Percentiles rank a stretch among this genome's conserved stretches.
phyloP scores from a whole-genome alignment of 345 rosid genomes.

The Corymbia maculata region DNA sequence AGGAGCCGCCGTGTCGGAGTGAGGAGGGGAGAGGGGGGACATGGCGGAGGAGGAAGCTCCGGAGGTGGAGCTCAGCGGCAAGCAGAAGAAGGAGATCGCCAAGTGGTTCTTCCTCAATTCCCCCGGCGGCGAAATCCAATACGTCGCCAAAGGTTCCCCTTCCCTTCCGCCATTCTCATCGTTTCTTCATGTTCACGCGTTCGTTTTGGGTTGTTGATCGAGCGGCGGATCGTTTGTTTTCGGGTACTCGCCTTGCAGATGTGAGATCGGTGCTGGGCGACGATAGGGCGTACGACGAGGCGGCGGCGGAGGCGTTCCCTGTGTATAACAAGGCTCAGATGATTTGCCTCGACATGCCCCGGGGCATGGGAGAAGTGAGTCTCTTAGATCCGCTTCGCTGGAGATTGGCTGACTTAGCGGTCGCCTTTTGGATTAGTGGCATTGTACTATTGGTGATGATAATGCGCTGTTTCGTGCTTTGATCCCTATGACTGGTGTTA shows the following conservation, averaged over 20 bases:
- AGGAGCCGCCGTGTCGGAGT: not conserved
- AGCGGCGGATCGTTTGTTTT: not conserved
- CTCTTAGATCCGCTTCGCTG: not conserved
- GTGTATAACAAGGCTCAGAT: slow-evolving; percentile 79
- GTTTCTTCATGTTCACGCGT: not conserved
- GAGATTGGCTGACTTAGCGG: not conserved
- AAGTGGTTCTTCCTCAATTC: slow-evolving; percentile 98
- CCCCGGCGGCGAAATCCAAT: slow-evolving; percentile 96
- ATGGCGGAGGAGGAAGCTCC: slow-evolving; percentile 50
- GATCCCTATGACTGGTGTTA: not conserved
- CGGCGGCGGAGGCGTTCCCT: slow-evolving; percentile 83
- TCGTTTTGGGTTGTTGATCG: not conserved
- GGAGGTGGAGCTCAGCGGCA: slow-evolving; percentile 38
- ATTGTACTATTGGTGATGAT: not conserved
- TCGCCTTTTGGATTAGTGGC: not conserved
- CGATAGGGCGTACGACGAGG: slow-evolving; percentile 57
- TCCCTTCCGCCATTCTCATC: not conserved
- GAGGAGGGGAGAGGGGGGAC: not conserved
- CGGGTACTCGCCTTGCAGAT: slow-evolving; percentile 27
- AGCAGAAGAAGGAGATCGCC: slow-evolving; percentile 93
- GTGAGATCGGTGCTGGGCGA: slow-evolving; percentile 63
- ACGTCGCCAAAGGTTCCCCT: slow-evolving; percentile 72
- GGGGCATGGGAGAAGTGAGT: slow-evolving; percentile 64
- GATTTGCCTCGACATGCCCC: slow-evolving; percentile 78
- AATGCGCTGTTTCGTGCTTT: not conserved